These are phyloP conservation scores for Pneumocystis jirovecii DNA, from an alignment of 1,139 yeast genomes.

Conservation along the genomic window DNA sequence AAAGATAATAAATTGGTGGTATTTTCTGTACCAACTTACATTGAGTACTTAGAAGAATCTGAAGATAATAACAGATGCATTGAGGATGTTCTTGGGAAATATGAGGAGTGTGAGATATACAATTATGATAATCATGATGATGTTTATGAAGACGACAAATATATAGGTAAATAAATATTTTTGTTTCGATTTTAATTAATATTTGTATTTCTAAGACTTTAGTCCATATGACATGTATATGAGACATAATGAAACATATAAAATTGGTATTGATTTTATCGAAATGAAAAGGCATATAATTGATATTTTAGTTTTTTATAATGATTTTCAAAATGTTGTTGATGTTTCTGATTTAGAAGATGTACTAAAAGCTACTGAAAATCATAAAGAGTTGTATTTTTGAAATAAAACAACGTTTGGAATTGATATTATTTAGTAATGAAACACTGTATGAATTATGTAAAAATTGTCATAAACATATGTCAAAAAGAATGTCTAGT, in stretches of 20 bases:
- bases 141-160: neutral
- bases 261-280: neutral
- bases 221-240: neutral
- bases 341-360: neutral
- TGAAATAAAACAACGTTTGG: neutral
- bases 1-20: constrained; percentile 4
- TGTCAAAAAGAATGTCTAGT: neutral
- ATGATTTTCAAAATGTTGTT: neutral
- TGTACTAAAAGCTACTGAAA: neutral
- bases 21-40: constrained; percentile 6
- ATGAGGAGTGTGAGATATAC: neutral
- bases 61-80: constrained; percentile 2
- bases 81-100: neutral
- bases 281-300: neutral
- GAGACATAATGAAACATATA: neutral
- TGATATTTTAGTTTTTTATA: neutral
- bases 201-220: neutral
- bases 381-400: neutral
- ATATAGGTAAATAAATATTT: neutral
- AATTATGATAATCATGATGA: neutral
- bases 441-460: neutral
- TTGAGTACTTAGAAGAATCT: constrained; percentile 6
- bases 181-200: neutral
- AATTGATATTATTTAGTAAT: neutral
- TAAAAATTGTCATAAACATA: neutral